A percentile compares a stretch with the other conserved stretches of the same genome.
Conservation (phyloP, 202 grass and related monocot species). For the Brachypodium distachyon region DNA sequence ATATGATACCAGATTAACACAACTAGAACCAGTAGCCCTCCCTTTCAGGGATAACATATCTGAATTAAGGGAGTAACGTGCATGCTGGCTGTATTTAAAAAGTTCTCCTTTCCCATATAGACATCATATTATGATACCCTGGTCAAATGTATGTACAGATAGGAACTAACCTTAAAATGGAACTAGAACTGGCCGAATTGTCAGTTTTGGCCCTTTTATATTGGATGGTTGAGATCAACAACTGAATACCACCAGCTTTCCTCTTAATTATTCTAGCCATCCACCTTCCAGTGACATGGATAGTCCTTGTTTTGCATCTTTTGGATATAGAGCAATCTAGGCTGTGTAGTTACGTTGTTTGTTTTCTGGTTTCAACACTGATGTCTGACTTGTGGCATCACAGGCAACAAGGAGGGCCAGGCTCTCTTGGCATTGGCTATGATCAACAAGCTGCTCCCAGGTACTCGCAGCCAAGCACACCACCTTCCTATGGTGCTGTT, state of each 20-base stretch:
- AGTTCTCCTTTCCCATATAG: no score
- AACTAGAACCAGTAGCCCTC: no score
- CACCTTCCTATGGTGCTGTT: constrained; percentile 50
- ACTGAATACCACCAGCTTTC: neutral
- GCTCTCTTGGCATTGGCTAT: constrained; percentile 45
- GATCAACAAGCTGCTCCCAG: constrained; percentile 53
- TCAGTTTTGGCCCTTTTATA: neutral
- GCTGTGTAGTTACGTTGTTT: neutral
- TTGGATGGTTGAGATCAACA: neutral
- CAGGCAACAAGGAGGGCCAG: constrained; percentile 76
- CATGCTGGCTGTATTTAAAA: no score
- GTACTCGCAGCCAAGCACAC: constrained; percentile 59
- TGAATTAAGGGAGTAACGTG: no score
- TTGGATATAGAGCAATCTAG: neutral
- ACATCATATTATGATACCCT: no score
- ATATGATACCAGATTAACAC: no score
- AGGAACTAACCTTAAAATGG: neutral
- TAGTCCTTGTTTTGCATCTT: neutral
- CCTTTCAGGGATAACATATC: no score
- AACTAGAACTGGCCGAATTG: neutral
- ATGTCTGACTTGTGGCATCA: constrained; percentile 10
- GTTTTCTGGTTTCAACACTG: neutral
- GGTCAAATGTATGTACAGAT: no score
- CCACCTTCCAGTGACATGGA: neutral
- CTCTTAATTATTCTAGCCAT: neutral